Conservation (phyloP, 2,329 filamentous ascomycete genomes). For the Raffaelea ambrosiae region DNA sequence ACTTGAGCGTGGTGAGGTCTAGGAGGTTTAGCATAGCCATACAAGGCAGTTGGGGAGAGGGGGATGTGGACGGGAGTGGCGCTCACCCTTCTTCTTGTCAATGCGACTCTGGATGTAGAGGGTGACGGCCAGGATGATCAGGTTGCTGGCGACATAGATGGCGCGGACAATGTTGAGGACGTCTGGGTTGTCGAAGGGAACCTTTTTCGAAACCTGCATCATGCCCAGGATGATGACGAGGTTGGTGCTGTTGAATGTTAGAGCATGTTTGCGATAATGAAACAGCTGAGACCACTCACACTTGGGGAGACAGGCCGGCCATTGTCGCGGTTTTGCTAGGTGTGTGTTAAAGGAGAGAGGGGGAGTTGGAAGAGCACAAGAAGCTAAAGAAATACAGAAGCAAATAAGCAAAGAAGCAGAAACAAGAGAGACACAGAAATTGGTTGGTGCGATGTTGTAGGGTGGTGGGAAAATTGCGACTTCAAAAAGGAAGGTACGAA, state of each 20-base stretch:
- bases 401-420: background rate
- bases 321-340: constrained; percentile 32
- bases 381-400: background rate
- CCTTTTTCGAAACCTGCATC: constrained; percentile 96
- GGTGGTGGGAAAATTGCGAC: background rate
- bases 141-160: constrained; percentile 52
- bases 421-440: background rate
- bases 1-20: constrained; percentile 98
- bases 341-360: background rate
- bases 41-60: background rate
- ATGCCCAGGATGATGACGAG: constrained; percentile 90
- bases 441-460: background rate
- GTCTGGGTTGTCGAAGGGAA: constrained; percentile 80
- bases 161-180: constrained; percentile 49
- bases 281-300: constrained; percentile 36
- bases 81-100: constrained; percentile 88
- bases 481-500: no score
- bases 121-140: constrained; percentile 79
- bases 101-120: constrained; percentile 77
- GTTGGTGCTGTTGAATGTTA: constrained; percentile 58
- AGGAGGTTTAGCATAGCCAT: constrained; percentile 5
- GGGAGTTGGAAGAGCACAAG: background rate
- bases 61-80: background rate
- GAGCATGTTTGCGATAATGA: background rate
- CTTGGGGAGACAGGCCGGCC: constrained; percentile 53